Base-by-base conservation (phyloP, 2,329 filamentous ascomycete species). In the Fusarium sp. region DNA sequence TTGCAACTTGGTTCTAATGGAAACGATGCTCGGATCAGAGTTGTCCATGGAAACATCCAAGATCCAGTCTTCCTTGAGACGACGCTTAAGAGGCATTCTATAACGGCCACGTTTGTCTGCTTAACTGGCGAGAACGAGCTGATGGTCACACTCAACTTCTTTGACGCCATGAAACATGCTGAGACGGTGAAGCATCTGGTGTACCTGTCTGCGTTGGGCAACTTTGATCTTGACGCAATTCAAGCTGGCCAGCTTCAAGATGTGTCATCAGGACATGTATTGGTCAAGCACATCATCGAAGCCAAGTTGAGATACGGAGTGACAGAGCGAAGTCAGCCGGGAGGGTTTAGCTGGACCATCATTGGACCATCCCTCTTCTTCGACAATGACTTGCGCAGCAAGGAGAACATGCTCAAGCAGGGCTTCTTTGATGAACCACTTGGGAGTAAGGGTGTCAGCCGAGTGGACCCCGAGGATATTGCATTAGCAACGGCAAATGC, bases 281-380 rank as follows among this genome's bases (percentile, higher is more conserved):
- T 71, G 10, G 70, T 71, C 61, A 73, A 73, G 41, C 56, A 35
- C 8, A 64, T 73, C 48, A 23, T 73, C 20, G 70, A 73, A 50
- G 64, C 68, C 8, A 73, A 71, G 57, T n/a, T 73, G 25, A 48
- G 58, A 25, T 68, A 73, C 35, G 67, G 70, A 10, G 32, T 71
- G n/a, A 10, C 45, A 8, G 8, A 45, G 23, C 45, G 60, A 30
- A 45, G 23, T 9, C 23, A 67, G 34, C 45, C 34, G 6, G 70
- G 68, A 16, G 70, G 68, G 5, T 73, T 73, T 23, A 71, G 67
- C 54, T 73, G 70, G 70, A 73, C 70, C 2, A 66, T 71, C 9
- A 32, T 73, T 41, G 70, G 64, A 6, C 70, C 70, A 1, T 71
- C 20, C n/a, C 68, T 73, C 18, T 71, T 73, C 37, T 71, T 58